Percentiles rank a stretch among this genome's conserved stretches.
phyloP scores from a whole-genome alignment of 495 filamentous ascomycete species.

The Elasticomyces elasticus region DNA sequence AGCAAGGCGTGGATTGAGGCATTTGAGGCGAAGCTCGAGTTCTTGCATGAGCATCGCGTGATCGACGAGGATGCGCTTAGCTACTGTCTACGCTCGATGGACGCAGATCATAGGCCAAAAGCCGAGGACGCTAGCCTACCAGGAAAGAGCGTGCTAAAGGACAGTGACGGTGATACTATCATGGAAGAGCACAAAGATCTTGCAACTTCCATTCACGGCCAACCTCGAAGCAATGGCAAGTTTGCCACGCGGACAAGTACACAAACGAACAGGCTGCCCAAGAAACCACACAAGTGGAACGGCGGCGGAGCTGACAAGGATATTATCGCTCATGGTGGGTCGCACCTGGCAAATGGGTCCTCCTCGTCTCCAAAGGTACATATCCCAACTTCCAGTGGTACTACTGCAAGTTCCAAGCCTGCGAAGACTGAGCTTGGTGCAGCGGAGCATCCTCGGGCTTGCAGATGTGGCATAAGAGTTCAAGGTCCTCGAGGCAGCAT shows the following conservation, averaged over 20 bases:
- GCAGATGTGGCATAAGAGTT: constrained; percentile 3
- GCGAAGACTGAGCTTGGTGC: too few relatives aligned
- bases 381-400: neutral
- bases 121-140: neutral
- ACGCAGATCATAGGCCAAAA: neutral
- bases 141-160: neutral
- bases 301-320: constrained; percentile 8
- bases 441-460: neutral
- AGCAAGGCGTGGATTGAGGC: neutral
- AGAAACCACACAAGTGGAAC: constrained; percentile 3
- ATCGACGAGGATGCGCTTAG: constrained; percentile 3
- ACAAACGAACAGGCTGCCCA: neutral
- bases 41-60: constrained; percentile 7
- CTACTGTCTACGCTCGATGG: constrained; percentile 1
- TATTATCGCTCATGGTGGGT: neutral
- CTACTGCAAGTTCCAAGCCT: neutral
- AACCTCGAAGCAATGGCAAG: neutral
- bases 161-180: neutral
- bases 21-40: constrained; percentile 13
- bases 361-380: neutral
- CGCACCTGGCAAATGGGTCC: neutral
- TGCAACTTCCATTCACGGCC: neutral
- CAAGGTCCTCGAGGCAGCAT: neutral
- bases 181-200: neutral
- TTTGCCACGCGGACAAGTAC: neutral